Percentiles rank a stretch among this genome's conserved stretches.
Evolutionary conservation across 176 grass and related monocot genomes (phyloP).

Genomic region (Poa annua): DNA sequence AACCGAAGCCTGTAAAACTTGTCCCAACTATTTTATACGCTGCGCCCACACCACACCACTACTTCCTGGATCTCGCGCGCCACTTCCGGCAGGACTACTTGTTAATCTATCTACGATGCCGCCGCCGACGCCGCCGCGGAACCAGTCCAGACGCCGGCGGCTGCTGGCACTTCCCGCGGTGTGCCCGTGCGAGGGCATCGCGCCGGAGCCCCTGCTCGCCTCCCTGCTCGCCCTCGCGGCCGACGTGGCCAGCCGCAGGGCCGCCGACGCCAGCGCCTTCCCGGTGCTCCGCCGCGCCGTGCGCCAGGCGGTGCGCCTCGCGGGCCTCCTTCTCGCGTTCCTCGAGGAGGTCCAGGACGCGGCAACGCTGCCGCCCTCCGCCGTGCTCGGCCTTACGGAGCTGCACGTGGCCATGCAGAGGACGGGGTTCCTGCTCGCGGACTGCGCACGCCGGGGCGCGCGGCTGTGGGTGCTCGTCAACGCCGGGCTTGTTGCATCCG

Average conservation of each 20-base stretch:
- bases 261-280: constrained; percentile 36
- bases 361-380: constrained; percentile 28
- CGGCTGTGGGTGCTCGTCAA: constrained; percentile 72
- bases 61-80: neutral
- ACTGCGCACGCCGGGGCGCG: constrained; percentile 58
- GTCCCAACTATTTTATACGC: constrained; percentile 25
- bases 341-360: constrained; percentile 63
- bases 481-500: constrained; percentile 50
- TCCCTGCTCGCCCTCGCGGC: constrained; percentile 60
- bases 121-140: neutral
- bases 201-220: constrained; percentile 53
- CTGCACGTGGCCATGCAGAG: constrained; percentile 88
- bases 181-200: constrained; percentile 63
- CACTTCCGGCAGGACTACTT: neutral
- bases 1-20: neutral
- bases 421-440: constrained; percentile 60
- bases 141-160: constrained; percentile 32
- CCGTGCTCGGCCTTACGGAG: constrained; percentile 71
- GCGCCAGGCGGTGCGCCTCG: constrained; percentile 51
- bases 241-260: constrained; percentile 39
- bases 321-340: constrained; percentile 58
- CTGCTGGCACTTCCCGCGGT: constrained; percentile 53
- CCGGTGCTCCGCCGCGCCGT: constrained; percentile 57
- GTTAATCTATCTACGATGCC: constrained; percentile 13
- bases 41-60: neutral